Base-by-base conservation (phyloP, 306 rosid genomes). In the Quercus suber region DNA sequence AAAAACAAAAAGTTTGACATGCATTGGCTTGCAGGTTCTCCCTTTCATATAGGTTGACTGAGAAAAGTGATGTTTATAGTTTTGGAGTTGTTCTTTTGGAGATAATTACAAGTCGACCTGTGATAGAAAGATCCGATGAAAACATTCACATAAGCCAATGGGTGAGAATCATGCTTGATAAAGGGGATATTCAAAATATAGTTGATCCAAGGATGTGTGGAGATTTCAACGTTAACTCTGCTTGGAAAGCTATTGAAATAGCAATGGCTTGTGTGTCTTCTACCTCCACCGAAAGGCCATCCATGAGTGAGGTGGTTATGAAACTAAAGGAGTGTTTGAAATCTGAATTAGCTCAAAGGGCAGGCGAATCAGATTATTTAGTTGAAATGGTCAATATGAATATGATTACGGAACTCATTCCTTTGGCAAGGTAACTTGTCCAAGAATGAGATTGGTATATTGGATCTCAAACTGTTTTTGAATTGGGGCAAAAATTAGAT, bases 171-270 rank as follows among this genome's bases (percentile, higher is more conserved):
- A 9, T 13, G 76, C 33, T 81, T 58, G 61, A 5, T 0, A 74
- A 12, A 5, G 80, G 84, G 12, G 76, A 75, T 69, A 60, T 81
- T 2, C 58, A 41, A 20, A 58, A 27, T 25, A 17, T 81, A 3
- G 19, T 56, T 45, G 84, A 69, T 56, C 53, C 80, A 45, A 81
- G 49, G 45, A 33, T 75, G 12, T n/a, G 13, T 4, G 65, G 74
- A 57, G 35, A 45, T 15, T 81, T 69, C 5, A 21, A 21, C 2
- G 4, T 17, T 1, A 49, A 76, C 55, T 55, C 76, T n/a, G 71
- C 60, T 3, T 75, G 84, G 84, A 75, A 75, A 80, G 41, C 55
- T n/a, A 15, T 80, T 45, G 80, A 80, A 43, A 57, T 75, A 35
- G 76, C 80, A 8, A 75, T 80, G 80, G 59, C 60, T 41, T 74